Evolutionary conservation across 176 grass and related monocot species (phyloP), one percentile per base, ranked within the genome.

Genomic region (Triticum timopheevii): DNA sequence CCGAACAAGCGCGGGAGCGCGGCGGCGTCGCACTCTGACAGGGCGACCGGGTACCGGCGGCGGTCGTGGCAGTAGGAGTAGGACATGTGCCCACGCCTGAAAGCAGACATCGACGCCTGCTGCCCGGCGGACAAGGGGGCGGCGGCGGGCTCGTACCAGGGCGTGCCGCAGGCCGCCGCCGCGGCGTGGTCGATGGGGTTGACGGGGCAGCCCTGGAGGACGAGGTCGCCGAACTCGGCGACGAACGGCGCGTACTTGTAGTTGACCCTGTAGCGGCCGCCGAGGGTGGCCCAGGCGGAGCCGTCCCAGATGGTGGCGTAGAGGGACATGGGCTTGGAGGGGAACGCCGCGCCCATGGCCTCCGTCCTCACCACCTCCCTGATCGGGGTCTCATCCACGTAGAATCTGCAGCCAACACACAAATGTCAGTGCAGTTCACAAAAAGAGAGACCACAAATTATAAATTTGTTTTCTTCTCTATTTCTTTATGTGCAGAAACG

Each of bases 281-380:
- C 95, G 7, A 90, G 90, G 39, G 93, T 98, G 42, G 95, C 95
- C 95, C 95, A 98, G 34, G 81, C 64, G 2, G 95, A 98, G 65
- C 95, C 95, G 87, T 98, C 95, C 95, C 95, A 98, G 78, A 98
- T 98, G 39, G 95, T 98, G 38, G 95, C 93, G 83, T 98, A 98
- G 12, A 98, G 91, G 24, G 95, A 83, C 93, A 98, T 98, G 3
- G 95, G 95, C 81, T 95, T 98, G 73, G 95, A 92, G 33, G 93
- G 95, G 85, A 93, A 98, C 54, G 82, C 80, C 45, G 87, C 87
- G 61, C 91, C 93, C 89, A 98, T 98, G 5, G 84, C 76, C 85
- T 88, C 79, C 71, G 65, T 93, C 61, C 89, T 82, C 84, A 73
- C 88, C 66, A 98, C 87, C 81, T 93, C 87, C 75, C 95, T 87